Conservation (phyloP, 495 filamentous ascomycete species). For the Penicillium angulare region DNA sequence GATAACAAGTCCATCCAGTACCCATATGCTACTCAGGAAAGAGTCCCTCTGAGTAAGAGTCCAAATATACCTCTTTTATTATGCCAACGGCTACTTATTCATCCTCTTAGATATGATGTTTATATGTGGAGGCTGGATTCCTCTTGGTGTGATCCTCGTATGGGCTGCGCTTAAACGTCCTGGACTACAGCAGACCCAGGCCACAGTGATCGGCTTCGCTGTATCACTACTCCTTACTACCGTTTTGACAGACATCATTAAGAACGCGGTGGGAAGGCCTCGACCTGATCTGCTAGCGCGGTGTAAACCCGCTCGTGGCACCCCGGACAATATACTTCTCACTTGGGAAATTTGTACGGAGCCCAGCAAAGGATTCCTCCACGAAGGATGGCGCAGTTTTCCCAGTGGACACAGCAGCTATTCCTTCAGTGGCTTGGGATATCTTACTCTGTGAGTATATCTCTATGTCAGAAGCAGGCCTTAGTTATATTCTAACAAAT, state of each 20-base stretch:
- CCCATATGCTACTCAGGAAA: slow-evolving; percentile 80
- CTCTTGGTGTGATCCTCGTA: slow-evolving; percentile 60
- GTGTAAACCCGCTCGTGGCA: slow-evolving; percentile 71
- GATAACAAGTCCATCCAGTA: slow-evolving; percentile 81
- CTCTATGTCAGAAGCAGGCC: not conserved
- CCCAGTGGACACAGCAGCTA: slow-evolving; percentile 88
- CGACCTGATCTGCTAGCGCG: slow-evolving; percentile 86
- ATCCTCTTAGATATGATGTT: slow-evolving; percentile 61
- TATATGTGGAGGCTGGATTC: slow-evolving; percentile 70
- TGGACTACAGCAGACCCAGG: slow-evolving; percentile 76
- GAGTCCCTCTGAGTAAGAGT: slow-evolving; percentile 72
- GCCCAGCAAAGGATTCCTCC: slow-evolving; percentile 68
- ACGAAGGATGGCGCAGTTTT: slow-evolving; percentile 93
- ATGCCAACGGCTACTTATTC: not conserved
- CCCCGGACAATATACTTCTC: slow-evolving; percentile 66
- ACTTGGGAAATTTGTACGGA: slow-evolving; percentile 78
- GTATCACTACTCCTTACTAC: slow-evolving; percentile 74
- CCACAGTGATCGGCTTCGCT: slow-evolving; percentile 75
- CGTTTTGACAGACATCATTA: slow-evolving; percentile 87
- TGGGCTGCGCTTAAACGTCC: slow-evolving; percentile 63
- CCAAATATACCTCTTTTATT: not conserved
- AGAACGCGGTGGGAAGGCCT: slow-evolving; percentile 87
- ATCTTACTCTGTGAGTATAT: slow-evolving; percentile 58
- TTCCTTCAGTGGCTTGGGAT: slow-evolving; percentile 82
- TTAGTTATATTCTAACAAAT: not conserved